Evolutionary conservation across 139 green algal genomes (phyloP), one percentile per base, ranked within the genome.

Genomic region (Haematococcus sp.): DNA sequence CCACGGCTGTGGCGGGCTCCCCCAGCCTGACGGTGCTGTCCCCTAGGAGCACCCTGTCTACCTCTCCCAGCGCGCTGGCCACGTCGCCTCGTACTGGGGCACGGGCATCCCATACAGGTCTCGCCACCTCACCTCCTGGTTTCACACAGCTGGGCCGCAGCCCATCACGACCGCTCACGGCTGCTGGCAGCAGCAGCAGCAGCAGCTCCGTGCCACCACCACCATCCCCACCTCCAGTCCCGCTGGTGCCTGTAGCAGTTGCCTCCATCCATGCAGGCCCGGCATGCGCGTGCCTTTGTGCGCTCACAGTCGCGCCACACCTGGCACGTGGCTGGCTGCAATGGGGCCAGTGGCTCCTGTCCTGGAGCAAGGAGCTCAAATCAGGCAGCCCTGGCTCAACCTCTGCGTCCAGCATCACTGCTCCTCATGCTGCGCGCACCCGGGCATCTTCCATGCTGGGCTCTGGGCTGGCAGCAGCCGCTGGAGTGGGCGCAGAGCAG

Each of bases 261-360:
- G 40, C 40, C 40, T 49, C 40, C 7, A 11, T 49, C 11, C 40
- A 49, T 11, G 40, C 40, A 7, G 40, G 40, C 40, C 40, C 40
- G 63, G 63, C 49, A 23, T 32, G 32, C 1, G 0, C 35, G 43
- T 33, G 23, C 32, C 0, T 71, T 54, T 43, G 59, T n/a, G 79
- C 73, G 1, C 20, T 78, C 17, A 23, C 2, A 17, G 3, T 65
- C n/a, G n/a, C 43, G 27, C 73, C 73, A 1, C 2, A 31, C 49
- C 20, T 72, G n/a, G 22, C 63, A 15, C 19, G 13, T 1, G 73
- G 43, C 4, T 78, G 73, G 73, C 49, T 72, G 63, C 73, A 78
- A 15, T 78, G 73, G 73, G 73, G 73, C 31, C 35, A 49, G 34
- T 16, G 25, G 46, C 73, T 78, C 44, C 40, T 72, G 22, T 30